Evolutionary conservation across 2,329 filamentous ascomycete species (phyloP).

Genomic region (Cordyceps militaris): DNA sequence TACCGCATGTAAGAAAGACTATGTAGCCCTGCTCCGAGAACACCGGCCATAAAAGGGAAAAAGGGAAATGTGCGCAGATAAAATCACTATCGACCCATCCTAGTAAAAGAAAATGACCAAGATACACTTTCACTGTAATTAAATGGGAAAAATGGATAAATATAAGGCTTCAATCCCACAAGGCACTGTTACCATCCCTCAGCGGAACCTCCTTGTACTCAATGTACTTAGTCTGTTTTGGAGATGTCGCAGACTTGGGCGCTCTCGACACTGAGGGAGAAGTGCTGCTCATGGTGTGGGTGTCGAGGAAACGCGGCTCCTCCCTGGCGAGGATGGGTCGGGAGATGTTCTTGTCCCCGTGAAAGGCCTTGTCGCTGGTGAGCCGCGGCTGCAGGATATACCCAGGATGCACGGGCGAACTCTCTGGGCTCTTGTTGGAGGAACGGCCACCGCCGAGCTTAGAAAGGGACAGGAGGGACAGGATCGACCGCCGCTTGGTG

Average conservation of each 20-base stretch:
- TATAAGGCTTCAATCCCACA: conserved; percentile 24
- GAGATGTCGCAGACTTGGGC: not conserved
- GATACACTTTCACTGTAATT: not conserved
- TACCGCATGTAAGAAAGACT: not conserved
- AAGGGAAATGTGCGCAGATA: not conserved
- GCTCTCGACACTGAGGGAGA: not conserved
- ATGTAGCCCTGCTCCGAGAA: not conserved
- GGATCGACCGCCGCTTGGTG: conserved; percentile 15
- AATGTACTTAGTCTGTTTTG: conserved; percentile 1
- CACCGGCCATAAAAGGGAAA: not conserved
- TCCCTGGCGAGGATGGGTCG: conserved; percentile 12
- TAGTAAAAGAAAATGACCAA: not conserved
- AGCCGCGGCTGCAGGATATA: too few relatives aligned
- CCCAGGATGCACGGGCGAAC: not conserved
- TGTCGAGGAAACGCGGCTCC: not conserved
- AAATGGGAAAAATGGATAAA: not conserved
- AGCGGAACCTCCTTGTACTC: conserved; percentile 26
- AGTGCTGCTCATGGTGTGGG: conserved; percentile 14
- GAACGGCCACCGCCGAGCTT: not conserved
- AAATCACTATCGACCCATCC: too few relatives aligned
- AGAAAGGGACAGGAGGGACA: not conserved
- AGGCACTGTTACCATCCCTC: conserved; percentile 27
- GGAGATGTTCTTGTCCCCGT: conserved; percentile 13
- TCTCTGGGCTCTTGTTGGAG: conserved; percentile 19
- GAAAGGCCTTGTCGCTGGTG: not conserved